These are phyloP conservation scores for Mayamaea pseudoterrestris DNA, from an alignment of 108 stramenopile species.

Conservation along the genomic window DNA sequence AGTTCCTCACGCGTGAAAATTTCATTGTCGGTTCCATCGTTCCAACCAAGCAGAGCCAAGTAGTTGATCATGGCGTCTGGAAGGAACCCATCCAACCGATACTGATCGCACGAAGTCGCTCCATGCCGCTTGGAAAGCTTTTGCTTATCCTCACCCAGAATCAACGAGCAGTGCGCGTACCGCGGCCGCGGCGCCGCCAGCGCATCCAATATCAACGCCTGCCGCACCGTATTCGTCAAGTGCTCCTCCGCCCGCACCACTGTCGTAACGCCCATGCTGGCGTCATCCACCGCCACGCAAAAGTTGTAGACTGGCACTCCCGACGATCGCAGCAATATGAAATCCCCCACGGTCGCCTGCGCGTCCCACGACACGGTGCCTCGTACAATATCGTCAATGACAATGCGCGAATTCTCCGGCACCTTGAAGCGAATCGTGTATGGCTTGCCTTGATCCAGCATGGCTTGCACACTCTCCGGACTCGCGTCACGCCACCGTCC, in stretches of 20 bases:
- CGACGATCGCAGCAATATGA: constrained; percentile 85
- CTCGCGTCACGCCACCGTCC: constrained; percentile 95
- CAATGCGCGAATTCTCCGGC: constrained; percentile 62
- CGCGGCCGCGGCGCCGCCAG: constrained; percentile 76
- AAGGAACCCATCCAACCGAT: constrained; percentile 84
- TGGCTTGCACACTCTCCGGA: constrained; percentile 64
- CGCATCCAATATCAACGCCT: constrained; percentile 82
- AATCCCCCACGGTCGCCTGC: constrained; percentile 92
- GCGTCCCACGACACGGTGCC: constrained; percentile 95
- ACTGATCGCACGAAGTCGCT: constrained; percentile 92
- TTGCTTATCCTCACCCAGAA: constrained; percentile 93
- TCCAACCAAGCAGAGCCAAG: constrained; percentile 92
- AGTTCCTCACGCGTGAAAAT: constrained; percentile 90
- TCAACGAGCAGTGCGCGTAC: constrained; percentile 96
- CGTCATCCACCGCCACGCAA: constrained; percentile 97
- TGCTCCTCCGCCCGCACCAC: constrained; percentile 97
- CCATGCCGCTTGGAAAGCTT: constrained; percentile 96
- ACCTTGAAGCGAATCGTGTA: constrained; percentile 91
- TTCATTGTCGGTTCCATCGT: constrained; percentile 95
- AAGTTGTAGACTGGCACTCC: constrained; percentile 98
- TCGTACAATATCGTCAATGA: constrained; percentile 90
- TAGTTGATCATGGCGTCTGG: constrained; percentile 96
- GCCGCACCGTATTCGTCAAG: constrained; percentile 91
- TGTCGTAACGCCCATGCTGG: constrained; percentile 90
- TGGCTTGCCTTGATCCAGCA: constrained; percentile 65